Conservation (phyloP, 2,329 filamentous ascomycete genomes). For the Zasmidium citrigriseum region DNA sequence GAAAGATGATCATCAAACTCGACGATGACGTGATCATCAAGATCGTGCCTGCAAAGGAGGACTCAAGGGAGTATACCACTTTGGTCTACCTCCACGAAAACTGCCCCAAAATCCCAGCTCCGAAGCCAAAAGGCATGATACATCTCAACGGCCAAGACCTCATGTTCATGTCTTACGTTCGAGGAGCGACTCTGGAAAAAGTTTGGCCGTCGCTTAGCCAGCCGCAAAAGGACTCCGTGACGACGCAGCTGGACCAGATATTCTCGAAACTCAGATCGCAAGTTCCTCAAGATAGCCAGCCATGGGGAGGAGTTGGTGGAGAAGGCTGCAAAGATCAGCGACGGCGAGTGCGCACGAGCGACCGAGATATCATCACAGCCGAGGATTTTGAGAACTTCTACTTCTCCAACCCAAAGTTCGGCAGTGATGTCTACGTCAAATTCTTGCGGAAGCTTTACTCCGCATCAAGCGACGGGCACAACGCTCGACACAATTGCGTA, state of each 20-base stretch:
- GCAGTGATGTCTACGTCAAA: not conserved
- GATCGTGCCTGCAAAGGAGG: not conserved
- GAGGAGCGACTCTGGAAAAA: not conserved
- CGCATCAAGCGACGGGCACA: too few relatives aligned
- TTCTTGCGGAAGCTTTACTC: not conserved
- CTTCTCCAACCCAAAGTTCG: slow-evolving; percentile 2
- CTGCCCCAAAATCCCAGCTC: not conserved
- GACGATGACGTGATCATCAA: not conserved
- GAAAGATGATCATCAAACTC: not conserved
- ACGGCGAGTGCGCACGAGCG: not conserved
- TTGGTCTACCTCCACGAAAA: not conserved
- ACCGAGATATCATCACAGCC: not conserved
- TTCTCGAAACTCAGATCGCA: not conserved
- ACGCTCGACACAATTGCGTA: not conserved
- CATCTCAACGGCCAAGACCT: not conserved
- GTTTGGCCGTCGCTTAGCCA: not conserved
- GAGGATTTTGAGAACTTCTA: not conserved
- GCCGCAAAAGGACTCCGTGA: not conserved
- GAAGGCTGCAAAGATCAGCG: slow-evolving; percentile 1
- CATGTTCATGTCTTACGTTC: slow-evolving; percentile 3
- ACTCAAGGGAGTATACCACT: not conserved
- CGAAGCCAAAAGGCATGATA: not conserved
- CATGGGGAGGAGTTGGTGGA: not conserved
- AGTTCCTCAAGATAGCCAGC: not conserved
- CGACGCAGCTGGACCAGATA: not conserved